Conservation (phyloP, 345 rosid species). For the Rhizophora mangle region DNA sequence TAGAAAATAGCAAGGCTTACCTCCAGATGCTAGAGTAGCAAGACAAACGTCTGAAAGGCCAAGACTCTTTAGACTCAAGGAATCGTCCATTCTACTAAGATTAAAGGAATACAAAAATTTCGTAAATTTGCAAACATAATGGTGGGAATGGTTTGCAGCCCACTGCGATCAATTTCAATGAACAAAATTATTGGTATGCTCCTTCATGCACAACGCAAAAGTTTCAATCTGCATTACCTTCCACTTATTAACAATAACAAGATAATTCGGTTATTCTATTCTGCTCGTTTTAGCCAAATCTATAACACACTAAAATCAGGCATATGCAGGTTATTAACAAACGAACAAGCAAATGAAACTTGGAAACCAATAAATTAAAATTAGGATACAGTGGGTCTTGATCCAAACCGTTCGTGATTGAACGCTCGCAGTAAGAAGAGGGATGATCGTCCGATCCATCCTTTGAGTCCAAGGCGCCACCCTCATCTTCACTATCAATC, state of each 20-base stretch:
- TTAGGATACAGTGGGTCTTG: conserved; percentile 78
- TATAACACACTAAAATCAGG: no score
- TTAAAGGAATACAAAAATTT: conserved; percentile 26
- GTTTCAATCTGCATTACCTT: no score
- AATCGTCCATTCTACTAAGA: conserved; percentile 55
- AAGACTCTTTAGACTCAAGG: conserved; percentile 59
- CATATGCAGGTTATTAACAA: not conserved
- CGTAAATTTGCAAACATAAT: not conserved
- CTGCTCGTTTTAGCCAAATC: no score
- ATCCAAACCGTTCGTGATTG: conserved; percentile 43
- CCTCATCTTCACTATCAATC: conserved; percentile 34
- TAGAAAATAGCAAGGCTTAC: conserved; percentile 9
- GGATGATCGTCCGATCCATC: conserved; percentile 20
- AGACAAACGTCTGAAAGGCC: conserved; percentile 86
- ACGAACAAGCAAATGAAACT: not conserved
- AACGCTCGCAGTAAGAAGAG: conserved; percentile 20
- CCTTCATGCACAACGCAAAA: no score
- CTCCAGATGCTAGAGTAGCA: conserved; percentile 60
- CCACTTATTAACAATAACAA: no score
- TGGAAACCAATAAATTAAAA: not conserved
- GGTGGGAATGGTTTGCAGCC: not conserved
- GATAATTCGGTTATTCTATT: no score
- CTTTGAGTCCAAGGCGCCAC: conserved; percentile 24
- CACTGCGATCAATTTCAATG: not conserved
- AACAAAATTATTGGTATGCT: not conserved